Conservation (phyloP, 2,329 filamentous ascomycete genomes). For the Fusarium agapanthi region DNA sequence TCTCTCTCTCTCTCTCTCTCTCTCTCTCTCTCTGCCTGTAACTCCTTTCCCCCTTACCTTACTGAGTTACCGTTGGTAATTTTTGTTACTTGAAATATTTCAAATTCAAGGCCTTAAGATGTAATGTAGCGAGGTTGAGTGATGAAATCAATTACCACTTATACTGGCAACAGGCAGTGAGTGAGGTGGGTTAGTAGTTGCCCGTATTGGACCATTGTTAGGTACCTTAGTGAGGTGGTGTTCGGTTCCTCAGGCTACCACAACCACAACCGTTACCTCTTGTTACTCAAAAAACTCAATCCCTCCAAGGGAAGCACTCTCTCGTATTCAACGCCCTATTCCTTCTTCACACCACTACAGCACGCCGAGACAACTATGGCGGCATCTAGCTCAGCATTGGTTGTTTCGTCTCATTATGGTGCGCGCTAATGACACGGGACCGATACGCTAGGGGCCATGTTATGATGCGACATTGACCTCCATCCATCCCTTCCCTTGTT, state of each 20-base stretch:
- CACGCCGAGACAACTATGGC: conserved; percentile 18
- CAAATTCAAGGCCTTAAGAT: neutral
- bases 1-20: too few relatives aligned
- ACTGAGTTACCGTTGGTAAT: neutral
- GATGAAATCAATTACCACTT: neutral
- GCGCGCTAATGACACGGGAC: conserved; percentile 26
- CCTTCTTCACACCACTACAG: conserved; percentile 25
- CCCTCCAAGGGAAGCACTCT: conserved; percentile 21
- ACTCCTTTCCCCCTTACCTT: neutral
- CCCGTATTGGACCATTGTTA: neutral
- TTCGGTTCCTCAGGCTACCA: conserved; percentile 17
- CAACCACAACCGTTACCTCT: neutral
- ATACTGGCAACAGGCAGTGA: neutral
- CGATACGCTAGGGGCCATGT: conserved; percentile 26
- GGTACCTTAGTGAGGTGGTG: neutral
- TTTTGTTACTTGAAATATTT: neutral
- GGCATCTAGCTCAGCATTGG: conserved; percentile 23
- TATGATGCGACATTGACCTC: neutral
- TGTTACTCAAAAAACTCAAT: conserved; percentile 13
- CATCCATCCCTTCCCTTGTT: conserved; percentile 19
- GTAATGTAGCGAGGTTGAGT: neutral
- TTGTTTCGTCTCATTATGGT: conserved; percentile 17
- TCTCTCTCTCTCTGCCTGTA: neutral
- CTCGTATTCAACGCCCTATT: conserved; percentile 40
- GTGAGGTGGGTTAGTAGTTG: neutral